Conservation (phyloP, 2,329 filamentous ascomycete species). For the Hypoxylon sp. region DNA sequence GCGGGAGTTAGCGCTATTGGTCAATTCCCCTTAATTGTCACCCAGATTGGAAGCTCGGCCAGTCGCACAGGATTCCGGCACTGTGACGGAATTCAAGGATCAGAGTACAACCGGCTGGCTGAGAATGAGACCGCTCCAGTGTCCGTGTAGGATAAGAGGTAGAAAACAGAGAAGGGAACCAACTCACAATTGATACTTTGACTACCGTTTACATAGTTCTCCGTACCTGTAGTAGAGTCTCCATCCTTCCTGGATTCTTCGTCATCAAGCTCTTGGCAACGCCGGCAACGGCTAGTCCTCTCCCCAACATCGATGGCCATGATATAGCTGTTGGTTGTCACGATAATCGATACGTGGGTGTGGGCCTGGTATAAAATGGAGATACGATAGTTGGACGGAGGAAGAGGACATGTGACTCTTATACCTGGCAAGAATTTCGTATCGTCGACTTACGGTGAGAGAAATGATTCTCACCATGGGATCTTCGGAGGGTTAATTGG, state of each 20-base stretch:
- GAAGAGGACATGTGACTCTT: constrained; percentile 19
- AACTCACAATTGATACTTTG: constrained; percentile 19
- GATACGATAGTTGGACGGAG: neutral
- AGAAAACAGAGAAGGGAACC: no score
- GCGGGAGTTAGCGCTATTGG: constrained; percentile 15
- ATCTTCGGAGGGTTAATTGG: constrained; percentile 31
- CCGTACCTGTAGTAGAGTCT: neutral
- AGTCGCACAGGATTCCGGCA: constrained; percentile 14
- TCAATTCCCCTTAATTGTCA: constrained; percentile 19
- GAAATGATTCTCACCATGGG: constrained; percentile 27
- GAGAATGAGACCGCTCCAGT: neutral
- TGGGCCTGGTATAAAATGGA: constrained; percentile 9
- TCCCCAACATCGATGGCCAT: constrained; percentile 34
- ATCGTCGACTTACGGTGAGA: constrained; percentile 28
- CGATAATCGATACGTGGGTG: constrained; percentile 4
- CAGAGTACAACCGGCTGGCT: neutral
- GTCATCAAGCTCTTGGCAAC: constrained; percentile 40
- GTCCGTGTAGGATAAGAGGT: no score
- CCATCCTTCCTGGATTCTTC: constrained; percentile 30
- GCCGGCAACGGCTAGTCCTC: constrained; percentile 30
- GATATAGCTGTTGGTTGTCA: neutral
- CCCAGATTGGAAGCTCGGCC: constrained; percentile 17
- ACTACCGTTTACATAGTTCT: constrained; percentile 1
- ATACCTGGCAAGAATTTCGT: constrained; percentile 7
- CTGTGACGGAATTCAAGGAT: neutral